Percentiles rank a stretch among this genome's conserved stretches.
These are phyloP conservation scores for Favolaschia claudopus DNA, from an alignment of 768 basidiomycete species.

Conservation along the genomic window DNA sequence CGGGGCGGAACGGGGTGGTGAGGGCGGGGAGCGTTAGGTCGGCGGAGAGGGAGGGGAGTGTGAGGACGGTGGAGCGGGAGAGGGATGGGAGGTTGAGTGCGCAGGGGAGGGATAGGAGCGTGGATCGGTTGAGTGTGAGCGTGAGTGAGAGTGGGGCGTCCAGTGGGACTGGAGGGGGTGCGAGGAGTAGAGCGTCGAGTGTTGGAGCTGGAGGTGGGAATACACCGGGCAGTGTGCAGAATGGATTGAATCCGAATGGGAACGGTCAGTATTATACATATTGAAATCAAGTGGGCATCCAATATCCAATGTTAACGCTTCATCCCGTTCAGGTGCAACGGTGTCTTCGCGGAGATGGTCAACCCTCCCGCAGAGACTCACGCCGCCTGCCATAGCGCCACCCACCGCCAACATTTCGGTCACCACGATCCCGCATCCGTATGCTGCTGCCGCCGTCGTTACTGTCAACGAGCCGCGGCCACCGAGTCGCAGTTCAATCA, in stretches of 20 bases:
- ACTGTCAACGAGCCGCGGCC: background rate
- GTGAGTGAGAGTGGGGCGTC: background rate
- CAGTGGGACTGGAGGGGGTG: background rate
- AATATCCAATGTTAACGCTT: too few species aligned
- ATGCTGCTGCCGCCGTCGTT: slow-evolving; percentile 15
- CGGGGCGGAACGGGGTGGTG: background rate
- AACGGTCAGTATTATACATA: too few species aligned
- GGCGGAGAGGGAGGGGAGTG: background rate
- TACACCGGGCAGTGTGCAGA: too few species aligned
- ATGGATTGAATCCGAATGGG: background rate
- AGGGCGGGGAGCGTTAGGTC: background rate
- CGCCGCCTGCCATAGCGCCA: slow-evolving; percentile 17
- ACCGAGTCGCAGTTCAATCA: slow-evolving; percentile 18
- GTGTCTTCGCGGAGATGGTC: slow-evolving; percentile 20
- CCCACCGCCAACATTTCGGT: background rate
- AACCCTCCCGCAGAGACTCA: slow-evolving; percentile 21
- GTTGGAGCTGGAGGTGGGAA: too few species aligned
- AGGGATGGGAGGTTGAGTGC: background rate
- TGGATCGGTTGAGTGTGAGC: background rate
- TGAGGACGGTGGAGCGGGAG: background rate
- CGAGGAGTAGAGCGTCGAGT: too few species aligned
- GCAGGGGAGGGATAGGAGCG: background rate
- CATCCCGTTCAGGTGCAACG: too few species aligned
- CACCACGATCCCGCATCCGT: slow-evolving; percentile 24
- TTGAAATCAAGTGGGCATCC: too few species aligned